Conservation (phyloP, 441 rosid species). For the Biscutella auriculata region DNA sequence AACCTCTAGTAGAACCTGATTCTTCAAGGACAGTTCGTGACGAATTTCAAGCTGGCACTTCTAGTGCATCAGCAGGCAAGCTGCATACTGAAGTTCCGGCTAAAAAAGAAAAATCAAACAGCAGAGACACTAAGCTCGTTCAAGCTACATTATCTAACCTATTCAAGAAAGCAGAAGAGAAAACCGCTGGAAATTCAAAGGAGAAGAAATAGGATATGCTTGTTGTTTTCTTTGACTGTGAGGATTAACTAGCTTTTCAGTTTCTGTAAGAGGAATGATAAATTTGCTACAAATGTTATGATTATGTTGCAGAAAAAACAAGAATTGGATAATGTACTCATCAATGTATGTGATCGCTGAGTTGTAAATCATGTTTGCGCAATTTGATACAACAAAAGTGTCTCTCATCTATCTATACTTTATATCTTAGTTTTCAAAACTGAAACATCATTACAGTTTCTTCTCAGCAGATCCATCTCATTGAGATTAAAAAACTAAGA, state of each 20-base stretch:
- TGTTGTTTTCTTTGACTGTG: background rate
- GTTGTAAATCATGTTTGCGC: constrained; percentile 2
- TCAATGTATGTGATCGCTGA: background rate
- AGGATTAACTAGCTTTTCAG: background rate
- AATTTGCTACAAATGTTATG: background rate
- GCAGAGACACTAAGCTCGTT: constrained; percentile 45
- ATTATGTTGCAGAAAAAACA: background rate
- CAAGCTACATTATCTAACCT: constrained; percentile 69
- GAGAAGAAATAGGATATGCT: background rate
- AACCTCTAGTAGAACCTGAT: constrained; percentile 22
- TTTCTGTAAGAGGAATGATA: background rate
- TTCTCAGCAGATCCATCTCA: constrained; percentile 3
- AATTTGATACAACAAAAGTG: background rate
- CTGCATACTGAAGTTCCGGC: constrained; percentile 16
- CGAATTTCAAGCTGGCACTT: constrained; percentile 17
- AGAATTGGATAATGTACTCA: background rate
- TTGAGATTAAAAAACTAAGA: background rate
- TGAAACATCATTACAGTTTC: constrained; percentile 11
- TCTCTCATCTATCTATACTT: constrained; percentile 5
- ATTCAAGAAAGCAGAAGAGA: constrained; percentile 64
- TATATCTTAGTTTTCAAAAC: constrained; percentile 5
- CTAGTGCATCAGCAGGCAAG: constrained; percentile 22
- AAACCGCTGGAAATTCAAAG: constrained; percentile 23
- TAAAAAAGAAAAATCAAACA: constrained; percentile 22
- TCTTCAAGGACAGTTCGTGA: constrained; percentile 8